Base-by-base conservation (phyloP, 306 rosid species). In the Quercus glauca region DNA sequence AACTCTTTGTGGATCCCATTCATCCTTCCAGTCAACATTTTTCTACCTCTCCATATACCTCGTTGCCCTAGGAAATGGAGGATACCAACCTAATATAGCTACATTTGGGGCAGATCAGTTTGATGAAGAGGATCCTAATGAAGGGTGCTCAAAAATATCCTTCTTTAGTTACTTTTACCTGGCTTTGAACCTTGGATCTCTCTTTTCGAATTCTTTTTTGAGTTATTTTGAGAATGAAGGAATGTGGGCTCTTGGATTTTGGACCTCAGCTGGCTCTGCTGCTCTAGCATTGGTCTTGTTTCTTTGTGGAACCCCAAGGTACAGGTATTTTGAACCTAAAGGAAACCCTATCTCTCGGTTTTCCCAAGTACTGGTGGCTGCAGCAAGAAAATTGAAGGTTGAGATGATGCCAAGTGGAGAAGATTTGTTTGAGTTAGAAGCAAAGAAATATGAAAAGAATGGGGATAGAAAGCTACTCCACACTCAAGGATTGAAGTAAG, bases 51-150 rank as follows among this genome's bases (percentile, higher is more conserved):
- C 98, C 6, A 77, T 90, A 6, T 91, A 93, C 73, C 79, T 93
- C 15, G 49, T 87, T 18, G 98, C 98, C 43, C 80, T 93, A 2
- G 98, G 98, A 49, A 88, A 93, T 71, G 98, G 98, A 75, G 98
- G 98, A 1, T 91, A 93, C 78, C 94, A 91, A 5, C 98, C 98
- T 1, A 91, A 82, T 57, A 88, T 93, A 35, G 93, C 97, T 3
- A 91, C 98, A 35, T 91, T 93, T 77, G 98, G 98, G 6, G 94
- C 98, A 3, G 98, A 93, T 79, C 98, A 93, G 31, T 93, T 93
- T 74, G 98, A 93, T 74, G 98, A 86, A 79, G 90, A 77, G 21
- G 87, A 93, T 74, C 80, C 87, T 0, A 74, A n/a, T 7, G 98
- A 93, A 75, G 88, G 91, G 18, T 79, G 69, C 76, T 90, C 97